Evolutionary conservation across 768 basidiomycete species (phyloP), one percentile per base, ranked within the genome.

Genomic region (Leccinum imitatum): DNA sequence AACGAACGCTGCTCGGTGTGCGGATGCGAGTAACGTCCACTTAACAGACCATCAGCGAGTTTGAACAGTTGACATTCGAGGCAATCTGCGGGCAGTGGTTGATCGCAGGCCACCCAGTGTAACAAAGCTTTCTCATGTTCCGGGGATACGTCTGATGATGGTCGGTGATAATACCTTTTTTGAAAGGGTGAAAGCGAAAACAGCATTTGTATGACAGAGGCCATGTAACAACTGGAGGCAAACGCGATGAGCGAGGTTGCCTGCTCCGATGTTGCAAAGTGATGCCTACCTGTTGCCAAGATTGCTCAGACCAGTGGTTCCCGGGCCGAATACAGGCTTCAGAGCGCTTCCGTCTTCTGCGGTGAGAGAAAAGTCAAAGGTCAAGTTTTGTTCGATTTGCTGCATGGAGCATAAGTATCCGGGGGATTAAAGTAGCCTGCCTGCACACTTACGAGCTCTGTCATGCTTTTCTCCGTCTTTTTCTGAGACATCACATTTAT

Each of bases 361-460:
- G 0, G 89, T 91, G 59, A 99, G 83, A 0, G 91, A 93, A 73
- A 98, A 98, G 70, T 98, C 95, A 71, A 93, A 98, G 50, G 84
- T 86, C 35, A 98, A 78, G 69, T 99, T 99, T 63, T 98, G 94
- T 71, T 98, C 95, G 66, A 98, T 90, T 90, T 98, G 93, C 93
- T 88, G 53, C 5, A 37, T n/a, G 4, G 13, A 52, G 15, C 1
- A 15, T 61, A 21, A 61, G 56, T 52, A 9, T 51, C 46, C 3
- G 5, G 11, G 14, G 10, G 21, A 21, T 21, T 21, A 1, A 58
- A 37, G 37, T 5, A 6, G 13, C 25, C 33, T 31, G 3, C 19
- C 4, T 59, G 7, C 10, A 11, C 59, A 19, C 84, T 53, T 59
- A 95, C 94, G 63, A 99, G 80, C 69, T 99, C 96, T 0, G 95